phyloP scores from a whole-genome alignment of 352 stramenopile species.

The Thalassiosira mediterranea region DNA sequence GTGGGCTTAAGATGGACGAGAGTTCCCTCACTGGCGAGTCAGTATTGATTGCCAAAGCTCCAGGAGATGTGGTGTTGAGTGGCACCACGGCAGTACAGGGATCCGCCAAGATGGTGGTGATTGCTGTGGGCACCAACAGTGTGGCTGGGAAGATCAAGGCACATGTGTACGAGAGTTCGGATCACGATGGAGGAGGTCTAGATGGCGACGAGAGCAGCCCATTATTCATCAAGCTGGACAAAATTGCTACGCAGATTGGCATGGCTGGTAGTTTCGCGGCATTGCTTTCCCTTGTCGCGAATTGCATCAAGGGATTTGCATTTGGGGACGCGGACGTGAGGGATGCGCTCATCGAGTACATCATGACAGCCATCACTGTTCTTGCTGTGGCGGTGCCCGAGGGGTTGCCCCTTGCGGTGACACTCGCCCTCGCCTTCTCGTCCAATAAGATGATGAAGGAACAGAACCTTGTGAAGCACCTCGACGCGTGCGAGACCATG shows the following conservation, averaged over 20 bases:
- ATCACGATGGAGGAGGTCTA: constrained; percentile 68
- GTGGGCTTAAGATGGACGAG: constrained; percentile 81
- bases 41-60: constrained; percentile 69
- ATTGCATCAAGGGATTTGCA: constrained; percentile 76
- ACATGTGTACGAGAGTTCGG: constrained; percentile 74
- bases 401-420: constrained; percentile 96
- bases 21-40: constrained; percentile 77
- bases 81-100: constrained; percentile 75
- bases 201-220: constrained; percentile 73
- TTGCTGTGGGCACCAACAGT: constrained; percentile 80
- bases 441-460: constrained; percentile 98
- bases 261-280: constrained; percentile 69
- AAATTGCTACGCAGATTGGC: constrained; percentile 80
- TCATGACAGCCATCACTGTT: constrained; percentile 91
- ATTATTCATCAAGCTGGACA: constrained; percentile 79
- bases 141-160: constrained; percentile 80
- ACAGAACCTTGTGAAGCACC: constrained; percentile 97
- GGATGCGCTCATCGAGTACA: constrained; percentile 88
- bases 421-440: constrained; percentile 95
- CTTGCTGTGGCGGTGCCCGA: constrained; percentile 97
- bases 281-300: constrained; percentile 62
- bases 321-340: constrained; percentile 45
- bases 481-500: constrained; percentile 98
- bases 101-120: constrained; percentile 78
- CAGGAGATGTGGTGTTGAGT: constrained; percentile 72